Base-by-base conservation (phyloP, 2,329 filamentous ascomycete genomes). In the Calonectria pauciramosa region DNA sequence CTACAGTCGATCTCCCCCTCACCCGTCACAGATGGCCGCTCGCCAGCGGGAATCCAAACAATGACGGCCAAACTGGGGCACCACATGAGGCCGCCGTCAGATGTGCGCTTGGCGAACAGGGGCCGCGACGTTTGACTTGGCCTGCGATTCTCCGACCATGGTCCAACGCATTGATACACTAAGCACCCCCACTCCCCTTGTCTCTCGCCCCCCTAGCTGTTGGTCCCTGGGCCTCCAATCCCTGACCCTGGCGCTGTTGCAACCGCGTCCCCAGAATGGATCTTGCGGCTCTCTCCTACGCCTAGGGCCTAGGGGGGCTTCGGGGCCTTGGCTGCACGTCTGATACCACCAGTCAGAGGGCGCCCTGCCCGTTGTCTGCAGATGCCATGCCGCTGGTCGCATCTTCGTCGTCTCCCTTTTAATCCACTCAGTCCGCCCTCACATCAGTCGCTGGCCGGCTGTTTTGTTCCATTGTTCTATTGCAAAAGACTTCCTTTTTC, bases 401-500 rank as follows among this genome's bases (percentile, higher is more conserved):
- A 79, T 79, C 79, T 73, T 78, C 70, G 60, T 56, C 70, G 72
- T 78, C 80, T 80, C 80, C 80, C 79, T 81, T 81, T 80, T 81
- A 81, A 81, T 67, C 75, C 64, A 74, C 70, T 65, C 68, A 59
- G 64, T 72, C 78, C 80, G 71, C 80, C 70, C 66, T 73, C 75
- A 73, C 67, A 70, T 36, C 71, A 23, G 73, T 77, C 78, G 76
- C 77, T 77, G 75, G 79, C 68, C 79, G 71, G 76, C 74, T 74
- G 78, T 80, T 79, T 75, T 78, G 72, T 79, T 80, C 79, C 77
- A 80, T 80, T 80, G 78, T 79, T 75, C 75, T 76, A 80, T 80
- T 77, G 70, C 74, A 70, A 74, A 80, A 81, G 77, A 78, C 77
- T 68, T 80, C 73, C 80, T 71, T 74, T 75, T 76, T 75, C 49